phyloP scores from a whole-genome alignment of 768 basidiomycete species.

The Naganishia vaughanmartiniae region DNA sequence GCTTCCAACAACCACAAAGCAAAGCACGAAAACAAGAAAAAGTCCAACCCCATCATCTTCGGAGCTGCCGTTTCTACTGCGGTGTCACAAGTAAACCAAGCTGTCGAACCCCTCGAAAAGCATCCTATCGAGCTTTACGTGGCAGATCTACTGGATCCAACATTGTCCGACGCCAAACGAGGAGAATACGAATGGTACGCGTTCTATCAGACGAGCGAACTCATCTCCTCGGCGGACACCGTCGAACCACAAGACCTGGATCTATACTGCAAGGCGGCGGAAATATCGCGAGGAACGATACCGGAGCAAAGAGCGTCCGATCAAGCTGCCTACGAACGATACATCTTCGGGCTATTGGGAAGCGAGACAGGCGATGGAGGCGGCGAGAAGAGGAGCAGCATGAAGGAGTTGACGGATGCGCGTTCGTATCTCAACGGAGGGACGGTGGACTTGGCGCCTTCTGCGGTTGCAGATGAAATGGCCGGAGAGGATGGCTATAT shows the following conservation, averaged over 20 bases:
- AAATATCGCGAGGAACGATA: slow-evolving; percentile 38
- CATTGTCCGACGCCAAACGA: slow-evolving; percentile 64
- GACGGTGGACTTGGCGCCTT: not conserved
- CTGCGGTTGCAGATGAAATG: not conserved
- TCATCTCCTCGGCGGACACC: slow-evolving; percentile 38
- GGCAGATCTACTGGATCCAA: slow-evolving; percentile 57
- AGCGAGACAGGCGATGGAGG: not conserved
- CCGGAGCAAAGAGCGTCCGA: slow-evolving; percentile 15
- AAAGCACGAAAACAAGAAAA: slow-evolving; percentile 20
- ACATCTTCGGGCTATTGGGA: not conserved
- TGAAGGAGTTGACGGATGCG: not conserved
- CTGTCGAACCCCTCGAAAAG: slow-evolving; percentile 15
- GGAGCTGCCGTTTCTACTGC: slow-evolving; percentile 21
- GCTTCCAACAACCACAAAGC: not conserved
- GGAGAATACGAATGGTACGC: slow-evolving; percentile 70
- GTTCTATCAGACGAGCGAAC: slow-evolving; percentile 43
- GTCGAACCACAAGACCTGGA: slow-evolving; percentile 48
- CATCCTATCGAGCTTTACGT: slow-evolving; percentile 25
- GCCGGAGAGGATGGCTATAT: not conserved
- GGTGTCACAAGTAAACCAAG: not conserved
- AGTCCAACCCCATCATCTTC: slow-evolving; percentile 28
- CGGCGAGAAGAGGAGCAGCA: not conserved
- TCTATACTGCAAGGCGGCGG: slow-evolving; percentile 41
- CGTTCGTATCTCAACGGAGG: not conserved
- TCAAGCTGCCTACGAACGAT: slow-evolving; percentile 17